A percentile compares a stretch with the other conserved stretches of the same genome.
Evolutionary conservation across 2,329 filamentous ascomycete species (phyloP).

Genomic region (Fusarium poae): DNA sequence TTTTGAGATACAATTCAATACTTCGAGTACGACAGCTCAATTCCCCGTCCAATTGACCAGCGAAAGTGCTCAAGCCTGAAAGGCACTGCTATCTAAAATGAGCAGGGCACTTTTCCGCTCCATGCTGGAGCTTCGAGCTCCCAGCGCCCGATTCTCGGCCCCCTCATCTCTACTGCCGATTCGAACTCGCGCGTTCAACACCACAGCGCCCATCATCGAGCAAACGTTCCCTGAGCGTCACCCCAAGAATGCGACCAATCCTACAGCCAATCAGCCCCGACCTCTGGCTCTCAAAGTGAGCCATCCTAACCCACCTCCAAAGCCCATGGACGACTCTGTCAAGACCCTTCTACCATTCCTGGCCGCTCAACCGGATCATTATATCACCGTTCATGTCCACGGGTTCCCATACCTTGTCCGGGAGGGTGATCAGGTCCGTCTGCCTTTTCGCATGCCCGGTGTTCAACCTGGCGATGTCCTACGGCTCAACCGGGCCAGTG

Average conservation of each 20-base stretch:
- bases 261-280: conserved; percentile 50
- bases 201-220: conserved; percentile 63
- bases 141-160: conserved; percentile 48
- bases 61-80: conserved; percentile 44
- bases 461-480: conserved; percentile 86
- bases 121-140: conserved; percentile 69
- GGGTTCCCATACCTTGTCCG: conserved; percentile 84
- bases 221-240: conserved; percentile 51
- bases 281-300: conserved; percentile 58
- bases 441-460: conserved; percentile 83
- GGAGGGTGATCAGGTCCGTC: conserved; percentile 78
- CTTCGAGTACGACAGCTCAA: conserved; percentile 34
- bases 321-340: conserved; percentile 67
- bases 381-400: conserved; percentile 84
- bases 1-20: conserved; percentile 42
- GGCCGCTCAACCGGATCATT: conserved; percentile 78
- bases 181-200: conserved; percentile 49
- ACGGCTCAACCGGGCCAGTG: conserved; percentile 85
- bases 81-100: conserved; percentile 57
- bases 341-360: conserved; percentile 76
- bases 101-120: conserved; percentile 73
- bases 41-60: conserved; percentile 38
- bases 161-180: conserved; percentile 47
- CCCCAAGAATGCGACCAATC: conserved; percentile 56
- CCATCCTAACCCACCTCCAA: conserved; percentile 53